A percentile compares a stretch with the other conserved stretches of the same genome.
phyloP scores from a whole-genome alignment of 352 stramenopile species.

The Saprolegnia parasitica region DNA sequence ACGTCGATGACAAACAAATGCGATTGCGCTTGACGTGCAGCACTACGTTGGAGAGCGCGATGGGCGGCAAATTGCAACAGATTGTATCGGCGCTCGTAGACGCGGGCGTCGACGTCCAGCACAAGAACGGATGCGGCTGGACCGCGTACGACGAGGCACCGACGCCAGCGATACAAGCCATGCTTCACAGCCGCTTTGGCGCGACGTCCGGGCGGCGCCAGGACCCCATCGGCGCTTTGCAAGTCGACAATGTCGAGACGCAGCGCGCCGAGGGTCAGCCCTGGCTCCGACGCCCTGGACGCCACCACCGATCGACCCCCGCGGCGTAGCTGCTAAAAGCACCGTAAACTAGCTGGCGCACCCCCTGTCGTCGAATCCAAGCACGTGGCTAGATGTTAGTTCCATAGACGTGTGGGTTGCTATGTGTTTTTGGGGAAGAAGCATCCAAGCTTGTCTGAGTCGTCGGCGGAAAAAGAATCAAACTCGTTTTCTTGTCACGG shows the following conservation, averaged over 20 bases:
- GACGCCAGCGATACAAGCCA: slow-evolving; percentile 38
- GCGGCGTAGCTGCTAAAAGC: too few relatives aligned
- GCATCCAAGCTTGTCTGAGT: too few relatives aligned
- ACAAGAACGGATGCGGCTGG: slow-evolving; percentile 66
- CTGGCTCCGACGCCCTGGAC: slow-evolving; percentile 9
- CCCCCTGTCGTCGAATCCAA: too few relatives aligned
- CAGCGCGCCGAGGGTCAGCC: slow-evolving; percentile 20
- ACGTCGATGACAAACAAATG: slow-evolving; percentile 75
- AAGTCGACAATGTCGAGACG: slow-evolving; percentile 12
- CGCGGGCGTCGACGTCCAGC: slow-evolving; percentile 51
- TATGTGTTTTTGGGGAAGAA: too few relatives aligned
- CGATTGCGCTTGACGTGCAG: slow-evolving; percentile 47
- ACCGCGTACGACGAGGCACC: slow-evolving; percentile 55
- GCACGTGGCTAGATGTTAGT: too few relatives aligned
- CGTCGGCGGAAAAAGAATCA: too few relatives aligned
- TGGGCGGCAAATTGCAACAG: slow-evolving; percentile 31
- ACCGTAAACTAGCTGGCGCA: too few relatives aligned
- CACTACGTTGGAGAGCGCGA: slow-evolving; percentile 32
- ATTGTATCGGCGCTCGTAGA: slow-evolving; percentile 34
- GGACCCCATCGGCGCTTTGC: slow-evolving; percentile 44
- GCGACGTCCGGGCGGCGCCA: slow-evolving; percentile 41
- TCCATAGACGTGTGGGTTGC: too few relatives aligned
- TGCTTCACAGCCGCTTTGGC: slow-evolving; percentile 39
- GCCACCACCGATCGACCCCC: not conserved
- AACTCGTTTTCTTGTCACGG: too few relatives aligned